Conservation (phyloP, 208 protist species). For the Acanthamoeba polyphaga region DNA sequence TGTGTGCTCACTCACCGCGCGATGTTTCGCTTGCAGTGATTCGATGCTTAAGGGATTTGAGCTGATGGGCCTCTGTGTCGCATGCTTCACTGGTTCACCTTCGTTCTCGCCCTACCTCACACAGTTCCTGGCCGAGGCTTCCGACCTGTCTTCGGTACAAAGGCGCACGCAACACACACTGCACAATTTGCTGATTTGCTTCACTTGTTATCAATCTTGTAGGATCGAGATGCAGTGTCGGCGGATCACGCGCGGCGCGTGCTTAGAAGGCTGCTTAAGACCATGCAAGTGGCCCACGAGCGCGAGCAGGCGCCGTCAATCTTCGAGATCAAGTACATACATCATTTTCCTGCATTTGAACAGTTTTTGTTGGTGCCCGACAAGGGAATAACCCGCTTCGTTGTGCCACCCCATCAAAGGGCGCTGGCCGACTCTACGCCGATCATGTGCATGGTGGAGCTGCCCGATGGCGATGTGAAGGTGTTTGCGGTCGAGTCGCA, state of each 20-base stretch:
- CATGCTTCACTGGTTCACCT: neutral
- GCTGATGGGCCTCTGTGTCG: constrained; percentile 45
- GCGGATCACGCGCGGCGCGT: neutral
- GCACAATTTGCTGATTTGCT: neutral
- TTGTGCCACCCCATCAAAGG: neutral
- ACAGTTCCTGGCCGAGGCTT: constrained; percentile 39
- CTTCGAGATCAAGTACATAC: constrained; percentile 17
- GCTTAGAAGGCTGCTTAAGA: neutral
- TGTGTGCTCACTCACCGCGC: neutral
- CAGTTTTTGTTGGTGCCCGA: too few species aligned
- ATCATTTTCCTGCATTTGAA: too few species aligned
- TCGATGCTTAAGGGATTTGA: constrained; percentile 21
- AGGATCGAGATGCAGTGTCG: neutral
- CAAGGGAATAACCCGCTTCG: too few species aligned
- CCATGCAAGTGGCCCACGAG: neutral
- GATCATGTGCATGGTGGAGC: constrained; percentile 13
- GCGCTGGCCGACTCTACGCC: neutral
- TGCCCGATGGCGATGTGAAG: constrained; percentile 18
- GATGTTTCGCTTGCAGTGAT: neutral
- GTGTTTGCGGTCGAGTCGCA: constrained; percentile 8
- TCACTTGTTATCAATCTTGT: neutral
- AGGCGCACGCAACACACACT: neutral
- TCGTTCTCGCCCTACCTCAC: constrained; percentile 32
- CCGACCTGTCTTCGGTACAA: neutral
- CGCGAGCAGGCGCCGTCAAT: neutral